Evolutionary conservation across 2,329 filamentous ascomycete species (phyloP), one percentile per base, ranked within the genome.

Genomic region (Domatiomyces globalis): DNA sequence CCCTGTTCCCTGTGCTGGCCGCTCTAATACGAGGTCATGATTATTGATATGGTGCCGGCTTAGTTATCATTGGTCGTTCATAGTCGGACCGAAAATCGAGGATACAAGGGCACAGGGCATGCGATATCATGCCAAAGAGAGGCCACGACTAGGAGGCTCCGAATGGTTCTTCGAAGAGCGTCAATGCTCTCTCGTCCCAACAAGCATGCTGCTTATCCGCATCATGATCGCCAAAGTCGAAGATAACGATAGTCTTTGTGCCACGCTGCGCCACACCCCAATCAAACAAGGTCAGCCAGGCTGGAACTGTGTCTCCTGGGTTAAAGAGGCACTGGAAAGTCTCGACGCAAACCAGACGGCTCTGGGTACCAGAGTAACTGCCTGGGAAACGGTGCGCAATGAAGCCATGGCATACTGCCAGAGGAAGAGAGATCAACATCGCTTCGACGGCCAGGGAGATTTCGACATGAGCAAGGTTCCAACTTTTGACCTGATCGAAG

Each of bases 331-430:
- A 2, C 54, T 72, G 29, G 54, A 64, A 50, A 51, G 15, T 4
- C 49, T 67, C 7, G 17, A 60, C 48, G 49, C 51, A 7, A 65
- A 69, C 54, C 49, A 50, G 0, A 64, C 63, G 29, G 62, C 58
- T 5, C 49, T 71, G n/a, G 65, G 65, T 5, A 68, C 61, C 2
- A 62, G 56, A 19, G 54, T 61, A 0, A 42, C 56, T 5, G 59
- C 65, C 19, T 73, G 68, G 70, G 51, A 57, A 5, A 55, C 27
- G 7, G 63, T 72, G 2, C 63, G 66, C 10, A 60, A 67, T 43
- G 58, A 58, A 2, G 66, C 63, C 2, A 68, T 72, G 65, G 56
- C 49, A 49, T 73, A 73, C 58, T 64, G 65, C 17, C 55, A 63
- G 44, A 52, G 59, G 45, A 73, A 73, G 59, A 67, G 62, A 52